Percentiles rank a stretch among this genome's conserved stretches.
Evolutionary conservation across 352 stramenopile genomes (phyloP).

Genomic region (Lagenidium giganteum): DNA sequence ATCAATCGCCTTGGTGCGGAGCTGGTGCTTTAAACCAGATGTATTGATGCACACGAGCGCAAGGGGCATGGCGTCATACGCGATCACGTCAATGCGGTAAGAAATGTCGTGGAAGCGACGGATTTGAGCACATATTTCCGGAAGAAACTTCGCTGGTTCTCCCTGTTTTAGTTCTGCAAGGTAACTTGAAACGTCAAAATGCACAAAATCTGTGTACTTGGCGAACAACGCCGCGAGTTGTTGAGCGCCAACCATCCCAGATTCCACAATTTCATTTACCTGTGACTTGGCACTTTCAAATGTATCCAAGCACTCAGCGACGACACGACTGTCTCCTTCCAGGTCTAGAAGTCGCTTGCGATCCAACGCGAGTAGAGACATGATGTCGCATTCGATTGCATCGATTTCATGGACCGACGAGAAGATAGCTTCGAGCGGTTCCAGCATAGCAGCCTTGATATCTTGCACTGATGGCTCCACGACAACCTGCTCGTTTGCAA

Average conservation of each 20-base stretch:
- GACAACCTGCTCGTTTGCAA: slow-evolving; percentile 40
- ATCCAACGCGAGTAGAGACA: slow-evolving; percentile 83
- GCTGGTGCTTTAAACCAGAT: slow-evolving; percentile 50
- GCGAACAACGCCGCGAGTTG: slow-evolving; percentile 66
- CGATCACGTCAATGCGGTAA: slow-evolving; percentile 51
- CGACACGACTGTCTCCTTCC: slow-evolving; percentile 29
- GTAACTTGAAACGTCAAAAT: slow-evolving; percentile 76
- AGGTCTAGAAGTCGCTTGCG: slow-evolving; percentile 51
- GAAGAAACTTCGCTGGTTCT: slow-evolving; percentile 25
- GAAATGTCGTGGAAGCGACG: slow-evolving; percentile 71
- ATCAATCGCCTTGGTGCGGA: slow-evolving; percentile 63
- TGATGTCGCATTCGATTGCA: slow-evolving; percentile 86
- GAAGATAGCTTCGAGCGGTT: slow-evolving; percentile 76
- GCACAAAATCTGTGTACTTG: slow-evolving; percentile 78
- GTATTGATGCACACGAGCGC: slow-evolving; percentile 78
- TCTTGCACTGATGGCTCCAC: slow-evolving; percentile 63
- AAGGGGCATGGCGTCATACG: slow-evolving; percentile 73
- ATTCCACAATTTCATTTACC: slow-evolving; percentile 45
- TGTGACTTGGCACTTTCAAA: slow-evolving; percentile 46
- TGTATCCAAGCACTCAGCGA: slow-evolving; percentile 36
- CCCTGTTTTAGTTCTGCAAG: slow-evolving; percentile 50
- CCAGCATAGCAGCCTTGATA: slow-evolving; percentile 72
- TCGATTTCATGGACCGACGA: slow-evolving; percentile 75
- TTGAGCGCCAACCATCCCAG: slow-evolving; percentile 61
- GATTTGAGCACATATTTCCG: slow-evolving; percentile 59